Percentiles rank a stretch among this genome's conserved stretches.
phyloP scores from a whole-genome alignment of 2,329 filamentous ascomycete genomes.

The Pyrenophora teres region DNA sequence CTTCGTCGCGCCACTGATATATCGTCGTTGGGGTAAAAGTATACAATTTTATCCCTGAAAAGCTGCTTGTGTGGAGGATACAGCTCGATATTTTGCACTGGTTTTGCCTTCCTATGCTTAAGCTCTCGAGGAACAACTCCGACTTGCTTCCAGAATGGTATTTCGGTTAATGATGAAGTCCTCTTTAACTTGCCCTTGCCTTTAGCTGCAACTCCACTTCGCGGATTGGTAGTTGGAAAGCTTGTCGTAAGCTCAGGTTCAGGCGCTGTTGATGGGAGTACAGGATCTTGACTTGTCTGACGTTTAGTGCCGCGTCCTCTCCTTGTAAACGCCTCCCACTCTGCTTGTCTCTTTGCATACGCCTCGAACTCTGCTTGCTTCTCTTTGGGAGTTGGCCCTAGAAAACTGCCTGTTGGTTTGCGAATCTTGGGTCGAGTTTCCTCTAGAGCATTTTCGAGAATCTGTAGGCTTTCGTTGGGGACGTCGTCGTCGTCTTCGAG shows the following conservation, averaged over 20 bases:
- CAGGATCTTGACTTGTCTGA: constrained; percentile 8
- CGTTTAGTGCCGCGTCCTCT: constrained; percentile 20
- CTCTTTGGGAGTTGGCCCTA: constrained; percentile 40
- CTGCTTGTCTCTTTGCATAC: constrained; percentile 25
- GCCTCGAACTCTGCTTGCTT: constrained; percentile 32
- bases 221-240: constrained; percentile 18
- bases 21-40: constrained; percentile 82
- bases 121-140: constrained; percentile 39
- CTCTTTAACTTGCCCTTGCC: constrained; percentile 24
- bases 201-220: background rate
- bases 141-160: constrained; percentile 34
- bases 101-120: constrained; percentile 36
- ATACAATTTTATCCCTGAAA: constrained; percentile 41
- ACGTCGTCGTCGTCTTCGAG: constrained; percentile 31
- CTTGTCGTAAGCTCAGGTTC: constrained; percentile 20
- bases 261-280: constrained; percentile 26
- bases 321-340: constrained; percentile 29
- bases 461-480: constrained; percentile 16
- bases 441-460: constrained; percentile 27
- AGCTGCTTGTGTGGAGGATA: constrained; percentile 40
- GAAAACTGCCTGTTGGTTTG: constrained; percentile 33
- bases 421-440: constrained; percentile 22
- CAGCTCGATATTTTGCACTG: constrained; percentile 38
- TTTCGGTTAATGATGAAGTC: constrained; percentile 29
- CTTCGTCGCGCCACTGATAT: constrained; percentile 67